A percentile compares a stretch with the other conserved stretches of the same genome.
These are phyloP conservation scores for Neocatenulostroma microsporum DNA, from an alignment of 2,329 filamentous ascomycete genomes.

Conservation along the genomic window DNA sequence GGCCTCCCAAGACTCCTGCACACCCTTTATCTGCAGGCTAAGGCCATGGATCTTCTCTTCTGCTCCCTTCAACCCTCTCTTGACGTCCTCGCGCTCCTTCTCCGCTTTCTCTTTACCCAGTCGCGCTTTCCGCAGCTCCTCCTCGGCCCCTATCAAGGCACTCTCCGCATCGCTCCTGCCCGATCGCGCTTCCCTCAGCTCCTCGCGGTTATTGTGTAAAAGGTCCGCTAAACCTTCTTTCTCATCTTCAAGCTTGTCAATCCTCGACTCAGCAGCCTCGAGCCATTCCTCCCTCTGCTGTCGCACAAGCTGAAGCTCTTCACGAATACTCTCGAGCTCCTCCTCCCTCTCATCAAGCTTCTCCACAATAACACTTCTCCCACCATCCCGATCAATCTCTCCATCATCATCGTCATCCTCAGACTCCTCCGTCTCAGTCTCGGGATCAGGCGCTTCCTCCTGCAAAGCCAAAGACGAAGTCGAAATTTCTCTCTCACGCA, in stretches of 20 bases:
- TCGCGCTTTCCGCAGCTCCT: too few relatives aligned
- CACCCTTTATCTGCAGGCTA: slow-evolving; percentile 10
- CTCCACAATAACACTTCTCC: too few relatives aligned
- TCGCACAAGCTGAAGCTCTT: slow-evolving; percentile 20
- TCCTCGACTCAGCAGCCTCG: slow-evolving; percentile 27
- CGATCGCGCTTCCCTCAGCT: slow-evolving; percentile 11
- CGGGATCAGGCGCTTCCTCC: too few relatives aligned
- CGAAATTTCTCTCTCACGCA: neutral
- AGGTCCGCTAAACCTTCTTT: slow-evolving; percentile 22
- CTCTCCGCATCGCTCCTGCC: slow-evolving; percentile 8
- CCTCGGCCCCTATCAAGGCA: too few relatives aligned
- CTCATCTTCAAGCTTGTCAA: slow-evolving; percentile 26
- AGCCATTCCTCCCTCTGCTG: slow-evolving; percentile 25
- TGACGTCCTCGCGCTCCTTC: neutral
- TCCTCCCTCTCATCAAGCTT: slow-evolving; percentile 25
- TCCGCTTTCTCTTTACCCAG: too few relatives aligned
- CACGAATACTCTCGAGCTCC: slow-evolving; percentile 23
- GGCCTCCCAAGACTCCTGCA: slow-evolving; percentile 6
- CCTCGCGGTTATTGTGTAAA: slow-evolving; percentile 13
- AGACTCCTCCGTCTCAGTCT: slow-evolving; percentile 21
- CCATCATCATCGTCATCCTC: slow-evolving; percentile 15
- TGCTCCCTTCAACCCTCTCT: slow-evolving; percentile 8
- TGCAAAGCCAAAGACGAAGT: too few relatives aligned
- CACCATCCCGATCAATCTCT: too few relatives aligned
- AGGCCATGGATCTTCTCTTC: slow-evolving; percentile 12